Evolutionary conservation across 2,329 filamentous ascomycete species (phyloP).

Genomic region (Epicoccum sorghinum): DNA sequence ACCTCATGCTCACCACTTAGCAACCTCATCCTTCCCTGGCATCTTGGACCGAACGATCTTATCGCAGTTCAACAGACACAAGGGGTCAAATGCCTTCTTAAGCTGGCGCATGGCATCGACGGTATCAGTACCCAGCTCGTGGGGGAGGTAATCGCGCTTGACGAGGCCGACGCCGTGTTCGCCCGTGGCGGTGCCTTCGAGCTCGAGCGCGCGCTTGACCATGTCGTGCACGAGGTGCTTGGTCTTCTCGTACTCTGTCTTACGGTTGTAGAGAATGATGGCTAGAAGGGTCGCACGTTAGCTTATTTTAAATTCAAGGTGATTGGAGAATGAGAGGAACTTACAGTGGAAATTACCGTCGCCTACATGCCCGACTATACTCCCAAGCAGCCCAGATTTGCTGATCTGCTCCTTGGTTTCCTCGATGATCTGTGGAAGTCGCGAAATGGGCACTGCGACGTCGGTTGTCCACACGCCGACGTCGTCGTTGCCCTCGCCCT

Average conservation of each 20-base stretch:
- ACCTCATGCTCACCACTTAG: constrained; percentile 47
- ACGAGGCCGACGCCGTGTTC: constrained; percentile 85
- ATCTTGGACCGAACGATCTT: constrained; percentile 66
- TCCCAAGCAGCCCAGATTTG: constrained; percentile 66
- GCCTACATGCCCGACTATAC: constrained; percentile 75
- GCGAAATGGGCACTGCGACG: constrained; percentile 77
- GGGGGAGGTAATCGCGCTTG: constrained; percentile 81
- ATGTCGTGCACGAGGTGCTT: constrained; percentile 79
- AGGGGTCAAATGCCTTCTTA: constrained; percentile 79
- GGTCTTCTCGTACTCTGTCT: constrained; percentile 69
- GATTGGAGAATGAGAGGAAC: too few species aligned
- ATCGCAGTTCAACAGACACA: constrained; percentile 69
- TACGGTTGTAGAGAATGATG: constrained; percentile 66
- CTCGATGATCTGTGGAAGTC: constrained; percentile 75
- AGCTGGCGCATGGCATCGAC: constrained; percentile 87
- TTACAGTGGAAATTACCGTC: constrained; percentile 76
- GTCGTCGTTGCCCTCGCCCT: constrained; percentile 63
- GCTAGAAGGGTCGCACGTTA: constrained; percentile 49
- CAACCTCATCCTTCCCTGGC: constrained; percentile 57
- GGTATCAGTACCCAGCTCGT: constrained; percentile 75
- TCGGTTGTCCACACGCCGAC: constrained; percentile 78
- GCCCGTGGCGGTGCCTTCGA: constrained; percentile 85
- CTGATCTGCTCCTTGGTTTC: constrained; percentile 72
- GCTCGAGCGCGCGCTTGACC: constrained; percentile 83
- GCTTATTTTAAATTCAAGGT: too few species aligned